These are phyloP conservation scores for Lentinula edodes DNA, from an alignment of 768 basidiomycete species.

Conservation along the genomic window DNA sequence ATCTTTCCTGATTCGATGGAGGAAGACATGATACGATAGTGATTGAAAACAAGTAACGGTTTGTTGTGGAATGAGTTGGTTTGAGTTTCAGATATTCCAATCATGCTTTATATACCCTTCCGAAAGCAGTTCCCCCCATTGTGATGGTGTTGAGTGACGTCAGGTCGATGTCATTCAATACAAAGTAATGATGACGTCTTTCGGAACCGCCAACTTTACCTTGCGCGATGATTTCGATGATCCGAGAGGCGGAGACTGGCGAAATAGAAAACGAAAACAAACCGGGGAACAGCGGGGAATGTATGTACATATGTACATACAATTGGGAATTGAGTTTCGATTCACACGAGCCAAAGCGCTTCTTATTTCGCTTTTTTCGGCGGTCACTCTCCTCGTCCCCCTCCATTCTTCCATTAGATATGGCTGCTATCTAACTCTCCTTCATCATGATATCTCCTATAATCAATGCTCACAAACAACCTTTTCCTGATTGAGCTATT, in stretches of 20 bases:
- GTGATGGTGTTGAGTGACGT: not conserved
- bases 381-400: no score
- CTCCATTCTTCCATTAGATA: no score
- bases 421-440: no score
- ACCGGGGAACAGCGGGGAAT: no score
- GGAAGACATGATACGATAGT: not conserved
- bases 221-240: no score
- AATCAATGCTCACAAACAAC: no score
- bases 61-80: not conserved
- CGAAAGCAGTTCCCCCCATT: not conserved
- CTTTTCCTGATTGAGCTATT: no score
- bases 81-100: not conserved
- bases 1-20: conserved; percentile 2
- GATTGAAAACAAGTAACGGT: not conserved
- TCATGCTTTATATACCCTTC: not conserved
- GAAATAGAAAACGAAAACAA: no score
- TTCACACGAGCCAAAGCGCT: not conserved
- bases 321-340: not conserved
- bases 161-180: not conserved
- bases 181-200: not conserved
- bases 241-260: no score
- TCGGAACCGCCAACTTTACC: no score
- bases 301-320: no score
- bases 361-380: not conserved
- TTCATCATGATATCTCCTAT: no score